A percentile compares a stretch with the other conserved stretches of the same genome.
These are phyloP conservation scores for Xylona heveae DNA, from an alignment of 495 filamentous ascomycete species.

Conservation along the genomic window DNA sequence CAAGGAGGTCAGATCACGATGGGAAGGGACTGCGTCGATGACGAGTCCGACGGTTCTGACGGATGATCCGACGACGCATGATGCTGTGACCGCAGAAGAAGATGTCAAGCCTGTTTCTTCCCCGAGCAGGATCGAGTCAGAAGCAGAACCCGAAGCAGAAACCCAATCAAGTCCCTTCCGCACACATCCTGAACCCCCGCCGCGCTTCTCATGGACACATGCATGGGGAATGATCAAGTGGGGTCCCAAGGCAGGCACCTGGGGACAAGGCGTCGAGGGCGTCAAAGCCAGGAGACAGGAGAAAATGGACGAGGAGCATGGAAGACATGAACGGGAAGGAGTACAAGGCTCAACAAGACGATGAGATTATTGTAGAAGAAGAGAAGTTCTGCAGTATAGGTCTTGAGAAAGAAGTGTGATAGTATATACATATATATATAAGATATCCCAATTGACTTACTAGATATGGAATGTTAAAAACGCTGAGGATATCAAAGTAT, in stretches of 20 bases:
- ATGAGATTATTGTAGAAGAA: no score
- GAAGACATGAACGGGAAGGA: background rate
- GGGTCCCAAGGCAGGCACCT: conserved; percentile 29
- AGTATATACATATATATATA: no score
- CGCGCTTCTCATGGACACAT: conserved; percentile 25
- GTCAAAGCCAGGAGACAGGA: conserved; percentile 15
- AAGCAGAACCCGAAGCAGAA: conserved; percentile 6
- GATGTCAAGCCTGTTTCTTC: conserved; percentile 21
- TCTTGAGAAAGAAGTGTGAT: no score
- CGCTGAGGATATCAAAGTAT: no score
- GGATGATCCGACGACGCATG: conserved; percentile 6
- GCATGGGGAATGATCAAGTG: conserved; percentile 29
- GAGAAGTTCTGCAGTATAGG: no score
- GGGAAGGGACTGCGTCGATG: conserved; percentile 23
- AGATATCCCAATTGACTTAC: no score
- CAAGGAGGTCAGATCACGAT: conserved; percentile 29
- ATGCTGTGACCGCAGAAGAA: conserved; percentile 15
- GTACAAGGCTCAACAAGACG: no score
- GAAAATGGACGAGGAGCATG: background rate
- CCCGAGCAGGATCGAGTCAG: conserved; percentile 7
- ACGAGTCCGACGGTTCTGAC: conserved; percentile 6
- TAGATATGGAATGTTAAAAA: no score
- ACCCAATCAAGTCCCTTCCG: conserved; percentile 23
- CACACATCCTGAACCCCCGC: conserved; percentile 20
- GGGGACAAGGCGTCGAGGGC: conserved; percentile 26